Base-by-base conservation (phyloP, 345 rosid species). In the Corchorus capsularis region DNA sequence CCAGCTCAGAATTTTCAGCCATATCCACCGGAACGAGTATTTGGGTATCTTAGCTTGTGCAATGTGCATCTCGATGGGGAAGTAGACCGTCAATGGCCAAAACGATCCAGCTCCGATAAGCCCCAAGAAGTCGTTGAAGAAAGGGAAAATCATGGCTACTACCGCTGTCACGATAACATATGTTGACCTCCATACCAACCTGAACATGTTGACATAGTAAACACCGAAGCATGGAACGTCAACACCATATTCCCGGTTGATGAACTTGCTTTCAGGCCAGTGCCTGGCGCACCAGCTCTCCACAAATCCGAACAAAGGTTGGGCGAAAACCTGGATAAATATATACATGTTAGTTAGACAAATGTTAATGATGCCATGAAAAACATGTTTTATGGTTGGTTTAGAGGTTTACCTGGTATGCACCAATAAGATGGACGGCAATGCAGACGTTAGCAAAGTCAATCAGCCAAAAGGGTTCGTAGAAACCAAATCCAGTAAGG, bases 11-110 rank as follows among this genome's bases (percentile, higher is more conserved):
- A 89, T 79, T 73, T 89, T 81, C 85, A 95, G 73, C 82, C 92
- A 90, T 15, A 74, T 80, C 99, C 99, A 95, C 43, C 83, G 87
- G 54, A 66, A 60, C 0, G 96, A 90, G 78, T 65, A 92, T 82
- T 79, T 90, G 46, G 57, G 77, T 19, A 89, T 71, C 64, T 85
- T 87, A 5, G 85, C 10, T 50, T 89, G 81, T 0, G 88, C 88
- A 4, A 95, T 92, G 88, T 92, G 86, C 96, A 95, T 93, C 81
- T 92, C 91, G 35, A 92, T 78, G 0, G 99, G 99, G 43, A 95
- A 93, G 76, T 90, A 91, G 12, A 95, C 98, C 0, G 99, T 88
- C 49, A 95, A 77, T 3, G 99, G 98, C 94, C 97, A 95, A 76
- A 95, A 95, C 1, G 88, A 81, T 2, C 82, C 82, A 1, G 98